These are phyloP conservation scores for Hsuehochloa calcarea DNA, from an alignment of 176 grass and related monocot genomes.

Conservation along the genomic window DNA sequence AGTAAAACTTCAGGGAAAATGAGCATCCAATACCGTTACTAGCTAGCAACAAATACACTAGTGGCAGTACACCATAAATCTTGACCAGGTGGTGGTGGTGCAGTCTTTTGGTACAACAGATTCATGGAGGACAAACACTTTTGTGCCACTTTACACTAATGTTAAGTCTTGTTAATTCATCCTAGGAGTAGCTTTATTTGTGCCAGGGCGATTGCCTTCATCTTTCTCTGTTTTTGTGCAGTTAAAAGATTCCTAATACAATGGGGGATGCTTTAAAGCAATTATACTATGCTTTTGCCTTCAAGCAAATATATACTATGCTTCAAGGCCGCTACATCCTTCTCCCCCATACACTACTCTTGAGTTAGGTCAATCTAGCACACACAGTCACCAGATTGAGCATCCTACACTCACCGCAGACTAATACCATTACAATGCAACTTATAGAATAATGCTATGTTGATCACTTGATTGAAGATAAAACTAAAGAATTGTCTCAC, in stretches of 20 bases:
- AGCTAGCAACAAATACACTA: not conserved
- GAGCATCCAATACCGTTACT: not conserved
- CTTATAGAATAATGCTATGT: not conserved
- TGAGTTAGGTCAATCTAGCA: not conserved
- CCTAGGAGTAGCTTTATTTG: not conserved
- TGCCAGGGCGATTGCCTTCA: not conserved
- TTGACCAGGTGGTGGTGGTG: not conserved
- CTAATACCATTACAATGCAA: constrained; percentile 1
- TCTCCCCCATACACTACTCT: not conserved
- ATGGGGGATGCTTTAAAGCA: not conserved
- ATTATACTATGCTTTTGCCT: not conserved
- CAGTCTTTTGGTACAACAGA: not conserved
- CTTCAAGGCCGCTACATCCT: not conserved
- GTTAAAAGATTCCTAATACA: constrained; percentile 1
- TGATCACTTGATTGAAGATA: not conserved
- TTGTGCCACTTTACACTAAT: not conserved
- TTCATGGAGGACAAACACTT: not conserved
- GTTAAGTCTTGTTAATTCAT: not conserved
- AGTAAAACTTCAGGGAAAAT: not conserved
- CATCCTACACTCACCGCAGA: not conserved
- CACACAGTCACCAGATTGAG: not conserved
- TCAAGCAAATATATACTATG: not conserved
- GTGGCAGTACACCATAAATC: not conserved
- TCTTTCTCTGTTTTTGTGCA: constrained; percentile 11
- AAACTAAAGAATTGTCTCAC: not conserved